Evolutionary conservation across 345 rosid genomes (phyloP).

Genomic region (Rhodamnia rubescens): DNA sequence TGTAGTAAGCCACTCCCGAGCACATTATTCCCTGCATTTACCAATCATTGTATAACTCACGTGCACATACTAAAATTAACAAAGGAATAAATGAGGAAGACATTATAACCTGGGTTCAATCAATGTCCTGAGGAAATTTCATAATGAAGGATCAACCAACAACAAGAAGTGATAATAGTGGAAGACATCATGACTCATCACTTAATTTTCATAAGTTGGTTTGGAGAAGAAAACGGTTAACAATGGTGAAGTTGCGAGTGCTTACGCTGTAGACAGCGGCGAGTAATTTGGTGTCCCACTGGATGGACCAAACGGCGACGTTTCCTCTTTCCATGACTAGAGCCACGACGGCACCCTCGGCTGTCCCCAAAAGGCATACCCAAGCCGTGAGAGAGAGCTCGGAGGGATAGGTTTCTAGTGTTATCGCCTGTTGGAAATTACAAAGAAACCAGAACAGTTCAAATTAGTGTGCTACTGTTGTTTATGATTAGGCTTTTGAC

Average conservation of each 20-base stretch:
- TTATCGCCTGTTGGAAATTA: conserved; percentile 30
- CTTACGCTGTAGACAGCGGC: conserved; percentile 70
- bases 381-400: conserved; percentile 81
- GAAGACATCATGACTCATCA: neutral
- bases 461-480: neutral
- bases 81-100: neutral
- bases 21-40: conserved; percentile 64
- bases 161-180: neutral
- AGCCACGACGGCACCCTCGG: conserved; percentile 44
- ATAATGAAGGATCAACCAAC: neutral
- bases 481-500: neutral
- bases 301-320: conserved; percentile 38
- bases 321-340: conserved; percentile 67
- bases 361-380: conserved; percentile 72
- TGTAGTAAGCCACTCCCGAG: conserved; percentile 67
- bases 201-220: neutral
- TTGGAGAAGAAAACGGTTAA: neutral
- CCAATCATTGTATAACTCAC: neutral
- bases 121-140: neutral
- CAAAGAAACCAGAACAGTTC: neutral
- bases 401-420: conserved; percentile 50
- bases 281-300: conserved; percentile 65
- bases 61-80: neutral
- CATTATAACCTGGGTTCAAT: neutral
- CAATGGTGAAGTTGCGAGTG: neutral